Evolutionary conservation across 2,329 filamentous ascomycete genomes (phyloP).

Genomic region (Trichoderma sp.): DNA sequence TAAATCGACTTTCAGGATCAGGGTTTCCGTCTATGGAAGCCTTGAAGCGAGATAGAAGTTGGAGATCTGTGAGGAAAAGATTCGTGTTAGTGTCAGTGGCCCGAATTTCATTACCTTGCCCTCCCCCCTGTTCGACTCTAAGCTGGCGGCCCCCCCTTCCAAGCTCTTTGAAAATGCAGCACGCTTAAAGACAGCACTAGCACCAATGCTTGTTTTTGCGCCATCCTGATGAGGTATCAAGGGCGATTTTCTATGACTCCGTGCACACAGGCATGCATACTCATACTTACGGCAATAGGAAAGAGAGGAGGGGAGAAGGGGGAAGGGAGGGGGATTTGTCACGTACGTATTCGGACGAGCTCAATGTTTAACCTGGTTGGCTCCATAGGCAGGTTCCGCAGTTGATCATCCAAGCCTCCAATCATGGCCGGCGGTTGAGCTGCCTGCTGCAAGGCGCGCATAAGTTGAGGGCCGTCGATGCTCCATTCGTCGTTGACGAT

Average conservation of each 20-base stretch:
- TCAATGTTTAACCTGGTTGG: constrained; percentile 46
- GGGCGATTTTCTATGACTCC: neutral
- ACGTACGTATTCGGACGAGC: constrained; percentile 48
- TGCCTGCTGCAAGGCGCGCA: constrained; percentile 26
- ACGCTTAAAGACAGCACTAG: neutral
- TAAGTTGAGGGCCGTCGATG: constrained; percentile 29
- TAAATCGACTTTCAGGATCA: constrained; percentile 43
- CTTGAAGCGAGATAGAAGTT: constrained; percentile 51
- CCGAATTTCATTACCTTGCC: neutral
- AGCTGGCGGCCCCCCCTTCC: neutral
- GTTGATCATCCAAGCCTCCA: constrained; percentile 35
- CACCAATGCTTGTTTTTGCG: neutral
- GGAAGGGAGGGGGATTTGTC: neutral
- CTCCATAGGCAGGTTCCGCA: constrained; percentile 42
- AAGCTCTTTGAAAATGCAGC: neutral
- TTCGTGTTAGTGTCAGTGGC: neutral
- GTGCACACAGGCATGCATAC: neutral
- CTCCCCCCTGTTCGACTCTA: neutral
- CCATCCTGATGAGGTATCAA: neutral
- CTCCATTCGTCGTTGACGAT: constrained; percentile 34
- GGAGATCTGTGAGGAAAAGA: constrained; percentile 38
- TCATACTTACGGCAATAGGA: neutral
- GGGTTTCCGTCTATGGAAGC: constrained; percentile 50
- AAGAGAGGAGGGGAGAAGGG: neutral
- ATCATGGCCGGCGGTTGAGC: constrained; percentile 26